Percentiles rank a stretch among this genome's conserved stretches.
These are phyloP conservation scores for Neckera pumila DNA, from an alignment of 225 moss, liverwort and hornwort genomes.

Conservation along the genomic window DNA sequence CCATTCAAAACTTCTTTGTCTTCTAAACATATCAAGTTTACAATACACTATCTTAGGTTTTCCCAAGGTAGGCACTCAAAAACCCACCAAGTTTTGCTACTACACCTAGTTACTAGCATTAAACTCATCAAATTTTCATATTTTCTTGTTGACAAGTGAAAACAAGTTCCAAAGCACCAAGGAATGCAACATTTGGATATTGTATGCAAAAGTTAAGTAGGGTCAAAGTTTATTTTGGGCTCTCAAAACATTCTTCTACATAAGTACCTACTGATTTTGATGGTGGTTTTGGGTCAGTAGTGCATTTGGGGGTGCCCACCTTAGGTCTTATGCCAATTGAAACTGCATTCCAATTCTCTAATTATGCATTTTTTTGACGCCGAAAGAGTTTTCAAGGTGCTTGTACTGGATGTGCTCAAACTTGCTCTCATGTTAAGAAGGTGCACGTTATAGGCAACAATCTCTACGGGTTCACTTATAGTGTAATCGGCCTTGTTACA, in stretches of 20 bases:
- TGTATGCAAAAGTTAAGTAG: neutral
- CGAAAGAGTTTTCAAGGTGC: neutral
- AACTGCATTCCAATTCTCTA: neutral
- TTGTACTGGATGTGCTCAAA: neutral
- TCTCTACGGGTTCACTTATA: neutral
- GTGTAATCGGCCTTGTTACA: neutral
- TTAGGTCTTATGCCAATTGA: neutral
- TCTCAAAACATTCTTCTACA: neutral
- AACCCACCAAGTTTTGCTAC: neutral
- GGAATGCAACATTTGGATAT: neutral
- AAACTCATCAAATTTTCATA: no score
- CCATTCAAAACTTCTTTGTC: neutral
- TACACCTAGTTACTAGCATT: neutral
- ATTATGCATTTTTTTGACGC: neutral
- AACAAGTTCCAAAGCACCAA: neutral
- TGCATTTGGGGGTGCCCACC: neutral
- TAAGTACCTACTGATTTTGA: no score
- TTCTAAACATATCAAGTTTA: neutral
- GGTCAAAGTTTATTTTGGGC: neutral
- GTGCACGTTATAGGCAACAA: neutral
- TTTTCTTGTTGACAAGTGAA: no score
- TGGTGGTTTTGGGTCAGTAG: neutral
- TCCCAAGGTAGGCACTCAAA: accelerated
- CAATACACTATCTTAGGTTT: neutral
- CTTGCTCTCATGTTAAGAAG: neutral